Evolutionary conservation across 2,329 filamentous ascomycete species (phyloP).

Genomic region (Cadophora malorum): DNA sequence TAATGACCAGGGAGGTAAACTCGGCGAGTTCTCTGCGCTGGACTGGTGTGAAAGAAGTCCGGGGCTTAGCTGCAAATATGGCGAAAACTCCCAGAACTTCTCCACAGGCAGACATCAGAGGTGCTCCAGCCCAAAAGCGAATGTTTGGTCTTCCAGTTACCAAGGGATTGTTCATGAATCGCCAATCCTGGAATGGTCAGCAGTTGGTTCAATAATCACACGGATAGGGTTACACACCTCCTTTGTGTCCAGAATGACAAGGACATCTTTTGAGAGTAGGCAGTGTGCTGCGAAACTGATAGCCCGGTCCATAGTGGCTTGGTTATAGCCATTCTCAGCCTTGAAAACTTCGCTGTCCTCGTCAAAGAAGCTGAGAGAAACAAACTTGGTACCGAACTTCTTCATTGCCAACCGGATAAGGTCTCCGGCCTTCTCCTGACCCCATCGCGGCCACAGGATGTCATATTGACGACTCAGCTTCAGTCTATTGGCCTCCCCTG

Average conservation of each 20-base stretch:
- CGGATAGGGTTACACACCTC: constrained; percentile 38
- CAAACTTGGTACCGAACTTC: constrained; percentile 41
- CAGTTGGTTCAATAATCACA: neutral
- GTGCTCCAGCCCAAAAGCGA: constrained; percentile 48
- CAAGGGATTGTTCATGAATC: constrained; percentile 45
- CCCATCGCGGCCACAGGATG: constrained; percentile 35
- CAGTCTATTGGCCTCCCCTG: constrained; percentile 41
- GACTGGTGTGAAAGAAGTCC: constrained; percentile 38
- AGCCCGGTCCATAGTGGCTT: constrained; percentile 38
- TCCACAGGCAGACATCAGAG: constrained; percentile 44
- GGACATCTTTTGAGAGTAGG: constrained; percentile 44
- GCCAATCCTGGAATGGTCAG: constrained; percentile 45
- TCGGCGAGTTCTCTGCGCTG: constrained; percentile 43
- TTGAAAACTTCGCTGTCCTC: constrained; percentile 44
- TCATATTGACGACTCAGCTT: constrained; percentile 36
- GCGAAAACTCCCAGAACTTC: constrained; percentile 44
- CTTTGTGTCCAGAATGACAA: constrained; percentile 46
- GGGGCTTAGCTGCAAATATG: constrained; percentile 42
- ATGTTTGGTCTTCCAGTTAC: constrained; percentile 41
- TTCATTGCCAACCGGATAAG: constrained; percentile 40
- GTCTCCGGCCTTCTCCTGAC: constrained; percentile 32
- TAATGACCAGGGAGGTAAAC: constrained; percentile 35
- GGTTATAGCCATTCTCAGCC: constrained; percentile 43
- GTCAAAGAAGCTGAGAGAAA: constrained; percentile 47
- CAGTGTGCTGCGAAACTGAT: constrained; percentile 48